Evolutionary conservation across 768 basidiomycete genomes (phyloP), one percentile per base, ranked within the genome.

Genomic region (Suillus lakei): DNA sequence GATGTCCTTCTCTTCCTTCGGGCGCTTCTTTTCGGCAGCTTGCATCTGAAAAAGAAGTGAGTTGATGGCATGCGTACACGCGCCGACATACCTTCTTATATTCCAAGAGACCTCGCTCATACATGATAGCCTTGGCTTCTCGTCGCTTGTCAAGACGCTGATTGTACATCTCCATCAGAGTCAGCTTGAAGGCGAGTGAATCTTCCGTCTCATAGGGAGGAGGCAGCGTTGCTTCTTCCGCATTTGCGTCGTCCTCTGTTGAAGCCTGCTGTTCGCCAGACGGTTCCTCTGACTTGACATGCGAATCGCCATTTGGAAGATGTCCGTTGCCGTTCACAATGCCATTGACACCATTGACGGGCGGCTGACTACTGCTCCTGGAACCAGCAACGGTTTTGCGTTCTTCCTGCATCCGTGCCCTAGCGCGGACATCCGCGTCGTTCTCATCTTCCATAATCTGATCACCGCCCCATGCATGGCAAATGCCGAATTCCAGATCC

Each of bases 401-500:
- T 63, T 81, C 81, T 68, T 83, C 84, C 18, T 76, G 71, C 76
- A 79, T 80, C 30, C 77, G 77, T 51, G 73, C 75, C 7, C 82
- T 72, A 21, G 75, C 91, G 66, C 85, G 85, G 51, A 93, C 91
- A 68, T 92, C 92, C 7, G 79, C 78, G 67, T 95, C 94, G 67
- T 89, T 87, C 67, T 89, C 90, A 69, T 93, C 94, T 68, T 94
- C 92, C 3, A 83, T 79, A 62, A 91, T 89, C 69, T 90, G 82
- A 71, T 93, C 93, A 2, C 97, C 98, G 1, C 92, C 96, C 73
- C 88, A 97, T 38, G 88, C 85, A 26, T 86, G 82, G 66, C 94
- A 94, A n/a, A 96, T 80, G 2, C 94, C 97, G 70, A 98, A 98
- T 74, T 99, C 96, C 68, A 99, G 83, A 74, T 98, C 95, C 77